Conservation (phyloP, 2,329 filamentous ascomycete genomes). For the Colletotrichum neosansevieriae region DNA sequence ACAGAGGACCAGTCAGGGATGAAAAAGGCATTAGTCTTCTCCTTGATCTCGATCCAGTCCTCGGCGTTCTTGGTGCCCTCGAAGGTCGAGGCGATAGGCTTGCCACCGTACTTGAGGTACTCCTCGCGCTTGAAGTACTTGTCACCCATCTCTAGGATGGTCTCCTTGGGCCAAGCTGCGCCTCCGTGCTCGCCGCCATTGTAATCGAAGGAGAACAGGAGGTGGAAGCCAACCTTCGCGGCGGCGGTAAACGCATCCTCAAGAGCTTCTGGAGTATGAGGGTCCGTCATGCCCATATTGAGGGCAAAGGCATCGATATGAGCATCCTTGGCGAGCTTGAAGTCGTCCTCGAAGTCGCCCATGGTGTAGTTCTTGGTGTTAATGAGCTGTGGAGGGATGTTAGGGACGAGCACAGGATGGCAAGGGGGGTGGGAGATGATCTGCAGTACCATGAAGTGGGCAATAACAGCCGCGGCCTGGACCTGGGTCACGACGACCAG, state of each 20-base stretch:
- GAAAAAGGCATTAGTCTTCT: conserved; percentile 53
- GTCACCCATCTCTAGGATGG: conserved; percentile 27
- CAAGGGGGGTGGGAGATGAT: not conserved
- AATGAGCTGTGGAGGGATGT: conserved; percentile 19
- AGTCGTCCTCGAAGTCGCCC: conserved; percentile 60
- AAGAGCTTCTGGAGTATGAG: conserved; percentile 23
- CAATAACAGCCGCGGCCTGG: conserved; percentile 33
- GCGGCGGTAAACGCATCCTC: conserved; percentile 37
- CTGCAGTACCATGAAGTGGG: conserved; percentile 39
- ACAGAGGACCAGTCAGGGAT: conserved; percentile 59
- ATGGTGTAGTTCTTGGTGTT: conserved; percentile 46
- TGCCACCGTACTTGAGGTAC: conserved; percentile 44
- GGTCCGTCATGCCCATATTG: conserved; percentile 36
- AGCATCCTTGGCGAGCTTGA: conserved; percentile 57
- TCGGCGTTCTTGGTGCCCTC: conserved; percentile 55
- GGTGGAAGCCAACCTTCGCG: conserved; percentile 44
- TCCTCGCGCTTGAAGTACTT: conserved; percentile 31
- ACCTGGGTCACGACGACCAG: conserved; percentile 25
- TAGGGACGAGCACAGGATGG: not conserved
- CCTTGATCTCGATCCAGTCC: conserved; percentile 60
- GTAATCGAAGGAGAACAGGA: conserved; percentile 51
- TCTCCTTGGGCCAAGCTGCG: conserved; percentile 40
- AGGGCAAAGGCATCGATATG: conserved; percentile 49
- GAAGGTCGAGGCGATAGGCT: conserved; percentile 56
- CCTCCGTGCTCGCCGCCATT: conserved; percentile 41